Evolutionary conservation across 257 asterid species (phyloP), one percentile per base, ranked within the genome.

Genomic region (Fraxinus anomala): DNA sequence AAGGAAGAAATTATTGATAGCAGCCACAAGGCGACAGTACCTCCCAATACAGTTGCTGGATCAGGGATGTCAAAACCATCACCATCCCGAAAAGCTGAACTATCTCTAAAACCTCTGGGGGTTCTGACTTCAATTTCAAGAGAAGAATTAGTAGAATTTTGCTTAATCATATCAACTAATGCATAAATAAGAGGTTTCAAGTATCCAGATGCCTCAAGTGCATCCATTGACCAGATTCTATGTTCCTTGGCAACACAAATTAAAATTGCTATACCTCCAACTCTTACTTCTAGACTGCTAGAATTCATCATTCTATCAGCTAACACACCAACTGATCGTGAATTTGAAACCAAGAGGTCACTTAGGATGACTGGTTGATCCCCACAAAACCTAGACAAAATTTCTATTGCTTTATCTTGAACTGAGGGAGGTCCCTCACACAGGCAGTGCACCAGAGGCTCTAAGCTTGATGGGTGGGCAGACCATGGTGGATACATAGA

Each of bases 11-110:
- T 65, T 76, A 93, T 84, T 33, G 91, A 87, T 36, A 93, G 84
- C 88, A 93, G 83, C 98, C 97, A 93, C 82, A 90, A 83, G 81
- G 98, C 91, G 73, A 83, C 88, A 65, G 93, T 89, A 71, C 90
- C 84, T 78, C 93, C 95, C 84, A 88, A 85, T 79, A 88, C 91
- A 73, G 83, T 87, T 77, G 93, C 92, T 33, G 94, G 92, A 85
- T 90, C 93, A 80, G 93, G 88, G 81, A 87, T 83, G 73, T 85
- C 87, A 80, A 88, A 87, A 67, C 83, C 91, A 79, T 91, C 85
- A 73, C 88, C 88, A 80, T 83, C 85, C 71, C 76, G 86, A 49
- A 90, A 86, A 80, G 87, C 77, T 36, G 87, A 76, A 73, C 88
- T 84, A 78, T 86, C 92, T 70, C 86, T 80, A 81, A 82, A 82